Evolutionary conservation across 2,329 filamentous ascomycete genomes (phyloP).

Genomic region (Colletotrichum gigasporum): DNA sequence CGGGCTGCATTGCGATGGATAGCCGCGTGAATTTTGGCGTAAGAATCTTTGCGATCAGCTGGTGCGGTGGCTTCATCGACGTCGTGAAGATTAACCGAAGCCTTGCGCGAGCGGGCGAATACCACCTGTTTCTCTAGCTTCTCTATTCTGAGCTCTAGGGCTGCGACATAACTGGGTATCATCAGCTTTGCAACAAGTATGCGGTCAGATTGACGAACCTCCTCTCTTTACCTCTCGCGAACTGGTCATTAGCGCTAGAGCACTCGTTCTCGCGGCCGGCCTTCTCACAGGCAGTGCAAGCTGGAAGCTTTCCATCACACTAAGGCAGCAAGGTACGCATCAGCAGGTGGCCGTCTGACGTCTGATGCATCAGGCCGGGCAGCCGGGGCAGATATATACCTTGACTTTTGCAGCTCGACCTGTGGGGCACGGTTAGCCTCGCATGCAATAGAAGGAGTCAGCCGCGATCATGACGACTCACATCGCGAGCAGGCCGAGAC

Average conservation of each 20-base stretch:
- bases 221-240: conserved; percentile 92
- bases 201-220: conserved; percentile 62
- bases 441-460: conserved; percentile 24
- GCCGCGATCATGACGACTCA: conserved; percentile 42
- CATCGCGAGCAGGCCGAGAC: conserved; percentile 85
- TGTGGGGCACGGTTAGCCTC: conserved; percentile 39
- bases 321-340: conserved; percentile 40
- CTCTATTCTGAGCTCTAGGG: conserved; percentile 90
- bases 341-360: conserved; percentile 3
- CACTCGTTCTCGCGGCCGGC: conserved; percentile 88
- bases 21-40: conserved; percentile 68
- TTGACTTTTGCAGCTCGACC: conserved; percentile 93
- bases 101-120: conserved; percentile 76
- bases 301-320: conserved; percentile 95
- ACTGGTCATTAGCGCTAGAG: conserved; percentile 94
- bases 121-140: conserved; percentile 83
- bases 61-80: conserved; percentile 53
- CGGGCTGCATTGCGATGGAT: conserved; percentile 73
- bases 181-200: conserved; percentile 30
- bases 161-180: conserved; percentile 82
- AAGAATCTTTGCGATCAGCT: conserved; percentile 65
- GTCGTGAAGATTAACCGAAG: conserved; percentile 73
- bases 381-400: conserved; percentile 49
- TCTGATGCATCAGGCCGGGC: background rate
- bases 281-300: conserved; percentile 94